Conservation (phyloP, 139 green algal genomes). For the Tetradesmus lagerheimii region DNA sequence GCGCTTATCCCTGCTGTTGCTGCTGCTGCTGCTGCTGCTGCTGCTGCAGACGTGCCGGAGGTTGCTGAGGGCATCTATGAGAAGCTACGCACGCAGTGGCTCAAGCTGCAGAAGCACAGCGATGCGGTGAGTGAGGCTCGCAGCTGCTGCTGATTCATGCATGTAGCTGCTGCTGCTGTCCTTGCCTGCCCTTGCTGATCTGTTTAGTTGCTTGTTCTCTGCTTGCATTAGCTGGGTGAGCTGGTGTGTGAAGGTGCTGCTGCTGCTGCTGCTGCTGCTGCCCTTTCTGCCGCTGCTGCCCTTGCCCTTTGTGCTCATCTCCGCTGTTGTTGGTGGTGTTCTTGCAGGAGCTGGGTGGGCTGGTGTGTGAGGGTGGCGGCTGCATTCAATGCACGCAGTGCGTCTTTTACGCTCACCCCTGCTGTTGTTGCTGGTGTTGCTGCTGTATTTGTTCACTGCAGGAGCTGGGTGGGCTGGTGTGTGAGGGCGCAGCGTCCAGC, state of each 20-base stretch:
- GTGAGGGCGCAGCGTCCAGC: not conserved
- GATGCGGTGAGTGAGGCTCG: conserved; percentile 2
- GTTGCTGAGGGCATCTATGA: conserved; percentile 11
- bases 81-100: conserved; percentile 13
- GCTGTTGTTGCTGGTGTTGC: not conserved
- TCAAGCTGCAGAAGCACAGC: conserved; percentile 1
- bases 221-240: not conserved
- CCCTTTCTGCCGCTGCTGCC: no score
- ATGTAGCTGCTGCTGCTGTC: no score
- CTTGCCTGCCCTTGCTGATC: not conserved
- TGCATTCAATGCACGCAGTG: not conserved
- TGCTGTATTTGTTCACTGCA: not conserved
- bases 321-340: no score
- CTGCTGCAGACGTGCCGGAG: not conserved
- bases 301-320: no score
- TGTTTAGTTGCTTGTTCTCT: not conserved
- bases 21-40: not conserved
- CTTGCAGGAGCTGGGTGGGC: conserved; percentile 5
- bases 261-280: not conserved
- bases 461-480: not conserved
- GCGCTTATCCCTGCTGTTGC: no score
- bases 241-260: not conserved
- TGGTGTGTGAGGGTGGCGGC: not conserved
- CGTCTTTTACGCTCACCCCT: not conserved
- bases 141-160: no score